Evolutionary conservation across 2,329 filamentous ascomycete genomes (phyloP).

Genomic region (Alternaria triticina): DNA sequence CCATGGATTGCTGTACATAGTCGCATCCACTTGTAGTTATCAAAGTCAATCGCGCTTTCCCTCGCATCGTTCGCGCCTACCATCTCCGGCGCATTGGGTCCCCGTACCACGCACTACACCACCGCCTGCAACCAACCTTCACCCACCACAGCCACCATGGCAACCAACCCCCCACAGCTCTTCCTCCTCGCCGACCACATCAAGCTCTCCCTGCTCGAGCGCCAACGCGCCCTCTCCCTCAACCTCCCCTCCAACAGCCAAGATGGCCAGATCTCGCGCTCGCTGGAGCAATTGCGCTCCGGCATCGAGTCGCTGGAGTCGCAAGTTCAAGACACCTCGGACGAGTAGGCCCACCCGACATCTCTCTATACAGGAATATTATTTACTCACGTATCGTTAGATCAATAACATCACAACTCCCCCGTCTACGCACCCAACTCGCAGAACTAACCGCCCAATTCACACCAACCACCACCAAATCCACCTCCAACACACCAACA

Average conservation of each 20-base stretch:
- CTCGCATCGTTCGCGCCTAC: slow-evolving; percentile 3
- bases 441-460: slow-evolving; percentile 81
- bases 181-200: slow-evolving; percentile 95
- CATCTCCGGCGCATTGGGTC: slow-evolving; percentile 3
- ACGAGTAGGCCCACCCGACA: slow-evolving; percentile 54
- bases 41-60: neutral
- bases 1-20: neutral
- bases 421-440: slow-evolving; percentile 74
- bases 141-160: slow-evolving; percentile 30
- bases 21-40: neutral
- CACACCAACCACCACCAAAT: slow-evolving; percentile 60
- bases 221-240: slow-evolving; percentile 82
- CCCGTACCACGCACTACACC: neutral
- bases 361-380: neutral
- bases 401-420: slow-evolving; percentile 62
- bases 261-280: slow-evolving; percentile 87
- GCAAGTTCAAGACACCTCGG: slow-evolving; percentile 64
- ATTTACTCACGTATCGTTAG: slow-evolving; percentile 16
- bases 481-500: slow-evolving; percentile 42
- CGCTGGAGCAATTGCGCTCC: slow-evolving; percentile 82
- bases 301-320: slow-evolving; percentile 74
- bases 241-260: slow-evolving; percentile 80
- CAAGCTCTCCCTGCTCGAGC: slow-evolving; percentile 92
- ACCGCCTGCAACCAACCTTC: slow-evolving; percentile 4
- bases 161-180: slow-evolving; percentile 71